phyloP scores from a whole-genome alignment of 352 stramenopile genomes.

The Hyaloperonospora brassicae region DNA sequence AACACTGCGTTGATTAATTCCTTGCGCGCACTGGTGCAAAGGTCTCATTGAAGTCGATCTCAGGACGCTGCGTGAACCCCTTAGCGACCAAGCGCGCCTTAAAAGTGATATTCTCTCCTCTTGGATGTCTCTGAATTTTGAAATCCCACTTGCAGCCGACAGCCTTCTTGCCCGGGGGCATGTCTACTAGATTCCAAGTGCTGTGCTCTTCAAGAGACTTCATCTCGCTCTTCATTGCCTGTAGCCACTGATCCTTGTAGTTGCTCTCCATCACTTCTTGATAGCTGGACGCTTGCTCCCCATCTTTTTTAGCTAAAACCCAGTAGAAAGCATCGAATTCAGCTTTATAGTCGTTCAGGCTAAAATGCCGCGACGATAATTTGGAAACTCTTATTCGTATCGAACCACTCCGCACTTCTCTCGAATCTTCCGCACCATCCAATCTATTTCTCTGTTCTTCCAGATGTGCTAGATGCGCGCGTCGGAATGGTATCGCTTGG shows the following conservation, averaged over 20 bases:
- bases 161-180: no score
- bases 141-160: not conserved
- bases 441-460: not conserved
- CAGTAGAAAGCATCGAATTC: no score
- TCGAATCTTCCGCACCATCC: not conserved
- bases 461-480: not conserved
- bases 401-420: not conserved
- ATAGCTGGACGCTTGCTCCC: no score
- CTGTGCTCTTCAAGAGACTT: not conserved
- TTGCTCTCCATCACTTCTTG: not conserved
- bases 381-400: not conserved
- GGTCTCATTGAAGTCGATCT: no score
- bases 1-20: not conserved
- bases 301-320: not conserved
- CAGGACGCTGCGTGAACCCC: no score
- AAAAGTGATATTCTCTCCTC: not conserved
- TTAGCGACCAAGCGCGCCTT: no score
- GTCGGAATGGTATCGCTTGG: not conserved
- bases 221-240: conserved; percentile 1
- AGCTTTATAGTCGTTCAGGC: not conserved
- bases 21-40: not conserved
- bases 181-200: not conserved
- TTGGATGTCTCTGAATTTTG: not conserved
- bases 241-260: not conserved
- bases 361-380: not conserved